A percentile compares a stretch with the other conserved stretches of the same genome.
Evolutionary conservation across 371 early-diverging fungal species (phyloP).

Genomic region (Apophysomyces elegans): DNA sequence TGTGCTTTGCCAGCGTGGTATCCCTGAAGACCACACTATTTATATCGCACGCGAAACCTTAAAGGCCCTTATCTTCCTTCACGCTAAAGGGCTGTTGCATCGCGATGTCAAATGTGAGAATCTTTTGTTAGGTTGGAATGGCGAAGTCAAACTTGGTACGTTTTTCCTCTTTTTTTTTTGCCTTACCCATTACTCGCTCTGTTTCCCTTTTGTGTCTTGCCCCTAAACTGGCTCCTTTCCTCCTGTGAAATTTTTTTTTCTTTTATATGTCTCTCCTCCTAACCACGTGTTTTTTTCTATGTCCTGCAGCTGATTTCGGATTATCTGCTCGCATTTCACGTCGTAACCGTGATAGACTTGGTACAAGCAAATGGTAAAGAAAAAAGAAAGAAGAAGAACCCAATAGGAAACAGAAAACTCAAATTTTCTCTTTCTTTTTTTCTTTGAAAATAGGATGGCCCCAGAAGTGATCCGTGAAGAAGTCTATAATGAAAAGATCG

Average conservation of each 20-base stretch:
- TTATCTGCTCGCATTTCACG: conserved; percentile 38
- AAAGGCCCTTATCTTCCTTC: conserved; percentile 89
- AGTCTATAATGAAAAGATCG: conserved; percentile 52
- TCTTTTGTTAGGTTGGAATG: conserved; percentile 89
- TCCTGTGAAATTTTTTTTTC: conserved; percentile 12
- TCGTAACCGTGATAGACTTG: conserved; percentile 82
- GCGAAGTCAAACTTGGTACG: conserved; percentile 95
- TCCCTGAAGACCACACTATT: conserved; percentile 48
- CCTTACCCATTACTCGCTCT: neutral
- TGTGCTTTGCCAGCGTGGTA: conserved; percentile 48
- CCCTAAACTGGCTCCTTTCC: neutral
- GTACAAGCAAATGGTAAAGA: conserved; percentile 89
- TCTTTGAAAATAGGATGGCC: conserved; percentile 32
- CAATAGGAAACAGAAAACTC: no score
- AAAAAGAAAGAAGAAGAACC: neutral
- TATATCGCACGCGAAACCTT: conserved; percentile 43
- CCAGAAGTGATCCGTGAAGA: conserved; percentile 58
- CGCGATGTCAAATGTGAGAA: conserved; percentile 98
- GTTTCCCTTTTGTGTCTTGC: conserved; percentile 7
- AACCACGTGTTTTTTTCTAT: conserved; percentile 9
- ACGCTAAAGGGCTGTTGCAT: conserved; percentile 94
- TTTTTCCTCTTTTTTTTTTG: neutral
- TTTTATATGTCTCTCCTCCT: neutral
- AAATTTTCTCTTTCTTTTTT: no score
- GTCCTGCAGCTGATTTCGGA: conserved; percentile 39